These are phyloP conservation scores for Dichotomocladium elegans DNA, from an alignment of 371 early-diverging fungal genomes.

Conservation along the genomic window DNA sequence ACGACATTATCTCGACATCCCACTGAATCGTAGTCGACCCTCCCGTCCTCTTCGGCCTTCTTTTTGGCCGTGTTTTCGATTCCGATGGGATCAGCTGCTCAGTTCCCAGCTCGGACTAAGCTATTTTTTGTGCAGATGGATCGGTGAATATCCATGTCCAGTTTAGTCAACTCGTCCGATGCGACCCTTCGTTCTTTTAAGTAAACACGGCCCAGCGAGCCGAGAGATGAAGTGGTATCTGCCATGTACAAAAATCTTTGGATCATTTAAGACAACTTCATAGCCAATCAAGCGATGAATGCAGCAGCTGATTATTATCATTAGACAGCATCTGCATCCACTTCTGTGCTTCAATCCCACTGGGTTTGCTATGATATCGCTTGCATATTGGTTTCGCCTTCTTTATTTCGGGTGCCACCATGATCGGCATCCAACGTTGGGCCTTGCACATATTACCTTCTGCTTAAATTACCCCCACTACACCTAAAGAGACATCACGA, in stretches of 20 bases:
- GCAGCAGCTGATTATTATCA: not conserved
- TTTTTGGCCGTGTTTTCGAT: too few species aligned
- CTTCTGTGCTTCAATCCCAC: not conserved
- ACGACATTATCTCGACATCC: not conserved
- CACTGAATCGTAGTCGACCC: too few species aligned
- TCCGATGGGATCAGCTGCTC: conserved; percentile 8
- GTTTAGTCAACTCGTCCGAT: not conserved
- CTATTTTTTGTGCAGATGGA: conserved; percentile 6
- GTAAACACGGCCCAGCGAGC: not conserved
- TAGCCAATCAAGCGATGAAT: not conserved
- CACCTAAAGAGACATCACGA: not conserved
- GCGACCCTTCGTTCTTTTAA: not conserved
- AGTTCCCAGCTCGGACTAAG: conserved; percentile 16
- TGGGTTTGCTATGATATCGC: conserved; percentile 7
- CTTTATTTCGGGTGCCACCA: not conserved
- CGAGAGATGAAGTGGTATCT: not conserved
- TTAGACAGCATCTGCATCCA: not conserved
- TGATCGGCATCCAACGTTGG: conserved; percentile 10
- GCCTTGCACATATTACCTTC: too few species aligned
- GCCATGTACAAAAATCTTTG: conserved; percentile 11
- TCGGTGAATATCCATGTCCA: not conserved
- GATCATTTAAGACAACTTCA: not conserved
- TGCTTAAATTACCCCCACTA: conserved; percentile 1
- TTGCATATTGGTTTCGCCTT: not conserved
- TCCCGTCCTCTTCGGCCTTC: too few species aligned